phyloP scores from a whole-genome alignment of 176 grass and related monocot genomes.

The Areca catechu region DNA sequence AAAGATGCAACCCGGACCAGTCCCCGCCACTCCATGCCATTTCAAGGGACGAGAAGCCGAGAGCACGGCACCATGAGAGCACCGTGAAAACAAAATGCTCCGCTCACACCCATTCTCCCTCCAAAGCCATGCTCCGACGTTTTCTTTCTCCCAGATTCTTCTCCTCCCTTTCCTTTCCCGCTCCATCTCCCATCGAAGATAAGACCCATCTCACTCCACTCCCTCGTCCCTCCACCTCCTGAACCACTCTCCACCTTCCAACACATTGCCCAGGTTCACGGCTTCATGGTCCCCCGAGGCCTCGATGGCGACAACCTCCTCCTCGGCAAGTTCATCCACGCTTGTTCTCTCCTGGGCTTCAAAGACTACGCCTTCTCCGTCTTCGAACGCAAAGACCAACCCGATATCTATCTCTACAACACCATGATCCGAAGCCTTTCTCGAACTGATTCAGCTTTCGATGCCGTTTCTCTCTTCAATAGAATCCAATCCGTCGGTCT shows the following conservation, averaged over 20 bases:
- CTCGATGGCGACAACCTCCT: constrained; percentile 24
- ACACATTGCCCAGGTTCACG: constrained; percentile 21
- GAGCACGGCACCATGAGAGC: too few species aligned
- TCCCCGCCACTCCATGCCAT: too few species aligned
- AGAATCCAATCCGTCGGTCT: constrained; percentile 16
- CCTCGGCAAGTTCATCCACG: constrained; percentile 23
- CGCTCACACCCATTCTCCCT: too few species aligned
- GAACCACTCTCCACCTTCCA: constrained; percentile 11
- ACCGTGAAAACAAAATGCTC: too few species aligned
- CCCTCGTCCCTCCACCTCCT: constrained; percentile 10
- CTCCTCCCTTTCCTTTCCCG: neutral
- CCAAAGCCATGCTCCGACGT: neutral
- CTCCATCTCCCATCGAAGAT: neutral
- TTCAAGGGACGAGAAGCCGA: too few species aligned
- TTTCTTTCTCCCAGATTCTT: neutral
- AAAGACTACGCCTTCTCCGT: constrained; percentile 5
- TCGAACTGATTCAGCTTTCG: constrained; percentile 11
- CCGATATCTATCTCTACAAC: constrained; percentile 21
- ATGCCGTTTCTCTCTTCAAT: constrained; percentile 13
- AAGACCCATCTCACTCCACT: neutral
- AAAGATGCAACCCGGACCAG: too few species aligned
- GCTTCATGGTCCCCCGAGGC: constrained; percentile 20
- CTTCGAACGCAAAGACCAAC: constrained; percentile 9
- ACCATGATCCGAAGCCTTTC: constrained; percentile 28
- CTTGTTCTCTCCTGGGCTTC: constrained; percentile 18